These are phyloP conservation scores for Pythium biforme DNA, from an alignment of 352 stramenopile genomes.

Conservation along the genomic window DNA sequence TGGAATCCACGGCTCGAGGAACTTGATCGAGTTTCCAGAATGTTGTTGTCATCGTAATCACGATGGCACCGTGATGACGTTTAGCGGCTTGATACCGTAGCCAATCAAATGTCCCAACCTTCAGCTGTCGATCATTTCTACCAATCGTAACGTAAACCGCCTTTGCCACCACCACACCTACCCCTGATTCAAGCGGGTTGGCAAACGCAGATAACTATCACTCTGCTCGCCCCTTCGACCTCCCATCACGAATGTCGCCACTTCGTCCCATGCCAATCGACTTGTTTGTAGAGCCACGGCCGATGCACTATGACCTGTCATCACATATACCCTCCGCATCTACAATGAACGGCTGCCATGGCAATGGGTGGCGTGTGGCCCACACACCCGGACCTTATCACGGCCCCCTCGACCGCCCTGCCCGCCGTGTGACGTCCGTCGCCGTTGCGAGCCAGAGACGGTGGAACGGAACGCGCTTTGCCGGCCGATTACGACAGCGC, in stretches of 20 bases:
- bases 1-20: no score
- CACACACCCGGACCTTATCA: slow-evolving; percentile 7
- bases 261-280: background rate
- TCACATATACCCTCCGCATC: background rate
- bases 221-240: background rate
- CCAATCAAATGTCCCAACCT: background rate
- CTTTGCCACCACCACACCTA: background rate
- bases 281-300: background rate
- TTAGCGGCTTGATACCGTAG: background rate
- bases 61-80: slow-evolving; percentile 1
- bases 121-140: slow-evolving; percentile 17
- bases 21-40: slow-evolving; percentile 10
- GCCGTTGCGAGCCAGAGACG: background rate
- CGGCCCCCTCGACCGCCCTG: background rate
- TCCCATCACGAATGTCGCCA: background rate
- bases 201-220: background rate
- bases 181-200: background rate
- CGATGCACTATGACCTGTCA: background rate
- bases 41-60: slow-evolving; percentile 5
- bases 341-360: background rate
- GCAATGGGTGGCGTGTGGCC: background rate
- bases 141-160: slow-evolving; percentile 2
- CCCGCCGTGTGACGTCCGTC: slow-evolving; percentile 9
- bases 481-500: slow-evolving; percentile 9
- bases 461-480: slow-evolving; percentile 5